Base-by-base conservation (phyloP, 2,329 filamentous ascomycete genomes). In the Gremmenia infestans region DNA sequence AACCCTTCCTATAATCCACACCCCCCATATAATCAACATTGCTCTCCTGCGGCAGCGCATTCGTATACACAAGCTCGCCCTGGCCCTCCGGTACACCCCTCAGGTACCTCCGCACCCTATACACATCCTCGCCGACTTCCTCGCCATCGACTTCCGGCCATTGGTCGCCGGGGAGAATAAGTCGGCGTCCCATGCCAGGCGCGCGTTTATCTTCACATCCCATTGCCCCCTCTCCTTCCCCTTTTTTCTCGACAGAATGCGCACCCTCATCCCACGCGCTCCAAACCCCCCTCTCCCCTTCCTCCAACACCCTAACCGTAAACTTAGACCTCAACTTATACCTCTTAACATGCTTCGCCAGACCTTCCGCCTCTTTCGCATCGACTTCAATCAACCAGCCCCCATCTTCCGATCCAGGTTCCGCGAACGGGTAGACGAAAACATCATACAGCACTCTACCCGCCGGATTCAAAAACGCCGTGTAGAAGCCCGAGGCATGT, bases 1-100 rank as follows among this genome's bases (percentile, higher is more conserved):
- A 99, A 7, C 94, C 94, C 75, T 99, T 99, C 68, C 85, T 85
- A 75, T 94, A 99, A 73, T 97, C 90, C 63, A 99, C 87, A 25
- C 85, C 94, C 48, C 82, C 81, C 80, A 89, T 89, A 57, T 89
- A 75, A 72, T 99, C 94, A 70, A 97, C 81, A 71, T 97, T 97
- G 68, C 81, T 87, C 73, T 97, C 93, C 72, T 92, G 86, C 1
- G 94, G 93, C 53, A 99, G 77, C 0, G 91, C 85, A 17, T 80
- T 75, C 61, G 88, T 88, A 56, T 79, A 74, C 6, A 82, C 71
- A 19, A 99, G 85, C 75, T 99, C 94, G 15, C 74, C 70, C 69
- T 89, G 89, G 1, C 94, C 93, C 74, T 99, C 94, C 1, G 93
- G 78, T 1, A 99, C 82, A 50, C 94, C 94, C 54, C 82, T 78